Conservation (phyloP, 225 moss, liverwort and hornwort species). For the Sphagnum contortum region DNA sequence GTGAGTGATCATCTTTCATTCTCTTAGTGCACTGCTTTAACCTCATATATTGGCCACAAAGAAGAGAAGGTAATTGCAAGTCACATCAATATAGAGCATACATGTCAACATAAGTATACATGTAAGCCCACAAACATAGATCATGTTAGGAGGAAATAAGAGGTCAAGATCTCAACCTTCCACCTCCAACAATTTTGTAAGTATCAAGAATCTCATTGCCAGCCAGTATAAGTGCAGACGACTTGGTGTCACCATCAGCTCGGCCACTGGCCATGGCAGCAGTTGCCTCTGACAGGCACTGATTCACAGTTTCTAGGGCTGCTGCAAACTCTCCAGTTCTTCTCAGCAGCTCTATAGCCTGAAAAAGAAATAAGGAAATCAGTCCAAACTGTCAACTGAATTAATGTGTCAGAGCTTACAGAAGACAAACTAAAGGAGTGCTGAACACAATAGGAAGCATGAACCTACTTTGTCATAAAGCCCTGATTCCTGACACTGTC, state of each 20-base stretch:
- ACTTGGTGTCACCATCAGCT: slow-evolving; percentile 84
- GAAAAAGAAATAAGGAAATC: slow-evolving; percentile 7
- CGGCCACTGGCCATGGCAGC: slow-evolving; percentile 89
- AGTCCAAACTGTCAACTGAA: not conserved
- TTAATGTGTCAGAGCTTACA: too few species aligned
- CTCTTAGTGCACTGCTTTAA: too few species aligned
- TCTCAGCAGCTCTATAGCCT: slow-evolving; percentile 88
- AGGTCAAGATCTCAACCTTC: slow-evolving; percentile 40
- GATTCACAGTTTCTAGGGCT: slow-evolving; percentile 84
- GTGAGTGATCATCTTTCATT: too few species aligned
- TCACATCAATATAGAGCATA: too few species aligned
- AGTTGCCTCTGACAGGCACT: slow-evolving; percentile 78
- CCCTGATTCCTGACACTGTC: slow-evolving; percentile 90
- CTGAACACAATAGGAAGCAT: not conserved
- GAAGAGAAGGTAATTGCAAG: too few species aligned
- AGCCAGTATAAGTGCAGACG: slow-evolving; percentile 65
- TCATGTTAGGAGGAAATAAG: not conserved
- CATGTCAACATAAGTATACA: too few species aligned
- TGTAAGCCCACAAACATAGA: too few species aligned
- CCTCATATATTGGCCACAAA: too few species aligned
- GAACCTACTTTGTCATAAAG: slow-evolving; percentile 68
- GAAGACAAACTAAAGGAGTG: too few species aligned
- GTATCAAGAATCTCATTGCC: slow-evolving; percentile 83
- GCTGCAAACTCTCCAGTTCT: slow-evolving; percentile 81
- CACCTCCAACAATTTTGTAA: slow-evolving; percentile 61